Base-by-base conservation (phyloP, 345 rosid species). In the Eucalyptus cloeziana region DNA sequence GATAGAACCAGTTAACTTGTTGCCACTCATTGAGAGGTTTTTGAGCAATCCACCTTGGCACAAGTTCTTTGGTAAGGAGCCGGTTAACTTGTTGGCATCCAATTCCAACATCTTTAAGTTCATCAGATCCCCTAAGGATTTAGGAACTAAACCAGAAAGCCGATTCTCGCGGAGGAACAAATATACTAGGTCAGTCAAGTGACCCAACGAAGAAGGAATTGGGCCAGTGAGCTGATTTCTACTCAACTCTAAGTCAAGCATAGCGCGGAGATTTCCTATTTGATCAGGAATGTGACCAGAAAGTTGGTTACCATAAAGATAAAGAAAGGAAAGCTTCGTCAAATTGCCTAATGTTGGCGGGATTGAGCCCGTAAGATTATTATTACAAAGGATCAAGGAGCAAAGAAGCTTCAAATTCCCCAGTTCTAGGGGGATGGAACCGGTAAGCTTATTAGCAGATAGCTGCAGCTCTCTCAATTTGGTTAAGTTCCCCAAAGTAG, bases 101-200 rank as follows among this genome's bases (percentile, higher is more conserved):
- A 85, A 12, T n/a, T 54, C 40, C 6, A 80, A 10, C 11, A 10
- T 10, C 47, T 0, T 5, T 60, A 87, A 13, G 8, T 60, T 33
- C 33, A 31, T 40, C 30, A 89, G 7, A 85, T 89, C 86, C 7
- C 91, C 93, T 25, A 92, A 87, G 88, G 89, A 91, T 58, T n/a
- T 9, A 24, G 94, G 93, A 40, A 93, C 87, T 40, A 87, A 81
- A n/a, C 93, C 93, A 2, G 91, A 90, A 11, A 93, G 76, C 21
- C 69, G 88, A 50, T 93, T 93, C 15, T 87, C 91, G 12, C 91
- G 90, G 19, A 93, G 90, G 88, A 67, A 89, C 25, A 94, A 47
- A 22, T 88, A 24, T 85, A 89, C 86, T n/a, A 92, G 90, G 86
- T 86, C 40, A 56, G 88, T 69, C 25, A 93, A 91, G 90, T 87